Conservation (phyloP, 345 rosid species). For the Boechera stricta region DNA sequence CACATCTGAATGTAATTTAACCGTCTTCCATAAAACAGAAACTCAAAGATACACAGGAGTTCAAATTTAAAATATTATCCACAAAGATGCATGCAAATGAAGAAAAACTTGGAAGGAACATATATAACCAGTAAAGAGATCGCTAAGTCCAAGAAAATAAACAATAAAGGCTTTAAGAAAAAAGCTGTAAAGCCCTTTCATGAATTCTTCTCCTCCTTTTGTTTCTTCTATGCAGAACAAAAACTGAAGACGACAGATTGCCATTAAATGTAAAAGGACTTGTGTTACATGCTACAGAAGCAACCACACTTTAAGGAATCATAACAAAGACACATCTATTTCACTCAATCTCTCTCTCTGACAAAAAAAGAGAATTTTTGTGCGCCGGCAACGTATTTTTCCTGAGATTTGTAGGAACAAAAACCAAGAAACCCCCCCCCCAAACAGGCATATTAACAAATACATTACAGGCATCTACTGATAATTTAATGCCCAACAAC, state of each 20-base stretch:
- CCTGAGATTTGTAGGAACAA: constrained; percentile 24
- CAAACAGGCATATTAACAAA: constrained; percentile 28
- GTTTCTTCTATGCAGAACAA: constrained; percentile 39
- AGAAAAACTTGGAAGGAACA: neutral
- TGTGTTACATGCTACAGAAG: constrained; percentile 27
- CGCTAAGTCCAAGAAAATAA: constrained; percentile 48
- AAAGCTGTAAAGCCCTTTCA: constrained; percentile 56
- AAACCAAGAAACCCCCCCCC: constrained; percentile 5
- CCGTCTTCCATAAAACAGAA: constrained; percentile 20
- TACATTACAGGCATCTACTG: constrained; percentile 30
- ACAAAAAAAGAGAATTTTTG: constrained; percentile 12
- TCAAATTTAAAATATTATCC: constrained; percentile 1
- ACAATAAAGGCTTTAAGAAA: constrained; percentile 36
- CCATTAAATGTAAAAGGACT: constrained; percentile 49
- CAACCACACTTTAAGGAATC: constrained; percentile 36
- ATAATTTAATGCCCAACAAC: constrained; percentile 35
- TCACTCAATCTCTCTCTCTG: constrained; percentile 21
- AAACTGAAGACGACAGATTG: constrained; percentile 47
- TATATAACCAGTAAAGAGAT: constrained; percentile 9
- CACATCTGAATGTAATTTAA: constrained; percentile 7
- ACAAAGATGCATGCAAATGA: constrained; percentile 22
- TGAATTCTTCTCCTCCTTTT: constrained; percentile 45
- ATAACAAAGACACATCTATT: constrained; percentile 25
- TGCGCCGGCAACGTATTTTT: constrained; percentile 29
- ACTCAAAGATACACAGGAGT: constrained; percentile 30